Conservation (phyloP, 2,329 filamentous ascomycete genomes). For the Fusarium stilboides region DNA sequence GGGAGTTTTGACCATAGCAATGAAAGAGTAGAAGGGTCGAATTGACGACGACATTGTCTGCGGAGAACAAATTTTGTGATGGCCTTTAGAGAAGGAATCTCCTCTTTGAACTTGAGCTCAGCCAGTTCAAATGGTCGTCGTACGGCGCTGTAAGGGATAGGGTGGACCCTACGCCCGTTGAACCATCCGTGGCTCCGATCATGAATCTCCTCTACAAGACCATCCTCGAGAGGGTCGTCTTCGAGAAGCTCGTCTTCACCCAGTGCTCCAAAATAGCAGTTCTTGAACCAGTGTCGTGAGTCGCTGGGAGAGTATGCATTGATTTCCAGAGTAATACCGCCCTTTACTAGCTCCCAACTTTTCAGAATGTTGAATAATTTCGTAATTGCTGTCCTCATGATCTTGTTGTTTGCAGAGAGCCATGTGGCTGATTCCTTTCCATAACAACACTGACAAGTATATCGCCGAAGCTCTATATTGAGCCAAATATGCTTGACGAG, state of each 20-base stretch:
- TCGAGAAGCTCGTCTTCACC: constrained; percentile 20
- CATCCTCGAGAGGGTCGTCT: background rate
- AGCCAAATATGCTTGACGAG: constrained; percentile 29
- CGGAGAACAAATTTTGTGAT: constrained; percentile 29
- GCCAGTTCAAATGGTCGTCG: constrained; percentile 2
- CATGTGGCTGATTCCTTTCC: background rate
- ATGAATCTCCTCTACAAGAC: background rate
- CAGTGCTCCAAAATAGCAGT: constrained; percentile 28
- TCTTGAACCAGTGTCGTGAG: constrained; percentile 35
- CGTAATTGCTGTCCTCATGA: constrained; percentile 6
- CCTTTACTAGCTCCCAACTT: constrained; percentile 2
- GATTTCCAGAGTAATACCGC: constrained; percentile 10
- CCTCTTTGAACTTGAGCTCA: background rate
- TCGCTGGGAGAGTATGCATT: constrained; percentile 36
- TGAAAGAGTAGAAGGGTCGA: background rate
- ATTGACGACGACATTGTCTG: constrained; percentile 27
- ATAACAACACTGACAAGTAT: constrained; percentile 18
- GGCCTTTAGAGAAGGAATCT: background rate
- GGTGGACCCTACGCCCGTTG: background rate
- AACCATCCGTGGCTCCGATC: constrained; percentile 23
- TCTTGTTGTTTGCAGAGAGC: background rate
- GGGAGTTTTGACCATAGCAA: constrained; percentile 21
- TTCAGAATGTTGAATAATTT: constrained; percentile 22
- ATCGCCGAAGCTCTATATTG: constrained; percentile 30
- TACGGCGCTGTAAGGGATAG: constrained; percentile 11